Evolutionary conservation across 495 filamentous ascomycete species (phyloP).

Genomic region (Tuber aestivum): DNA sequence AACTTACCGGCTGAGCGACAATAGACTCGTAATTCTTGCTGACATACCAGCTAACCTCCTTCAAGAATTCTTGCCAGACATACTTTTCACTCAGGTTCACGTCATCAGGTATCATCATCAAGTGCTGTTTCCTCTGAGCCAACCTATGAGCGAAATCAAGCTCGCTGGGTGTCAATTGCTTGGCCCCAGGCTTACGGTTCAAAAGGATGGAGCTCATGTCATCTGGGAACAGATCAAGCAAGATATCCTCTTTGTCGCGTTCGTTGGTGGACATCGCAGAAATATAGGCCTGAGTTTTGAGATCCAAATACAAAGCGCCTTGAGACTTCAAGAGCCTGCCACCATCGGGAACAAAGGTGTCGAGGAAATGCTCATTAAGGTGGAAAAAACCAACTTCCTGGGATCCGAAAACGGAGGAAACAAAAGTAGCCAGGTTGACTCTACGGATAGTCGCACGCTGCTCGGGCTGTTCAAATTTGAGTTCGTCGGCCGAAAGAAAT

Average conservation of each 20-base stretch:
- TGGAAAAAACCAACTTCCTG: slow-evolving; percentile 78
- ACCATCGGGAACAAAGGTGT: slow-evolving; percentile 74
- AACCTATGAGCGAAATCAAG: slow-evolving; percentile 64
- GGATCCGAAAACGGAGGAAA: slow-evolving; percentile 73
- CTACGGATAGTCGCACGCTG: slow-evolving; percentile 73
- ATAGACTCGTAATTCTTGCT: slow-evolving; percentile 66
- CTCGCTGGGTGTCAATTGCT: slow-evolving; percentile 63
- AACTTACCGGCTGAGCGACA: slow-evolving; percentile 51
- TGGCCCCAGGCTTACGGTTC: slow-evolving; percentile 58
- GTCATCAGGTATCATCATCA: slow-evolving; percentile 59
- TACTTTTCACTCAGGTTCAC: slow-evolving; percentile 68
- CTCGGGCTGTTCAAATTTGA: slow-evolving; percentile 62
- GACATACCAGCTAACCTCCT: slow-evolving; percentile 66
- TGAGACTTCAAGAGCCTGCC: slow-evolving; percentile 64
- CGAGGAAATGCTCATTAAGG: slow-evolving; percentile 75
- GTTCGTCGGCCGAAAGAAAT: slow-evolving; percentile 64
- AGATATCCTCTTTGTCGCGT: slow-evolving; percentile 57
- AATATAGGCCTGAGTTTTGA: slow-evolving; percentile 83
- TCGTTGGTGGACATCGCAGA: slow-evolving; percentile 61
- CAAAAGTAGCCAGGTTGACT: slow-evolving; percentile 80
- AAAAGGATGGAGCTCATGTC: slow-evolving; percentile 61
- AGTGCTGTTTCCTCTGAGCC: slow-evolving; percentile 58
- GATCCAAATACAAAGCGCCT: slow-evolving; percentile 66
- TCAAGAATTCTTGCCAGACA: slow-evolving; percentile 71
- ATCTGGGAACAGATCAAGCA: slow-evolving; percentile 68